phyloP scores from a whole-genome alignment of 805 yeast species.

The Wickerhamiella azymoides region DNA sequence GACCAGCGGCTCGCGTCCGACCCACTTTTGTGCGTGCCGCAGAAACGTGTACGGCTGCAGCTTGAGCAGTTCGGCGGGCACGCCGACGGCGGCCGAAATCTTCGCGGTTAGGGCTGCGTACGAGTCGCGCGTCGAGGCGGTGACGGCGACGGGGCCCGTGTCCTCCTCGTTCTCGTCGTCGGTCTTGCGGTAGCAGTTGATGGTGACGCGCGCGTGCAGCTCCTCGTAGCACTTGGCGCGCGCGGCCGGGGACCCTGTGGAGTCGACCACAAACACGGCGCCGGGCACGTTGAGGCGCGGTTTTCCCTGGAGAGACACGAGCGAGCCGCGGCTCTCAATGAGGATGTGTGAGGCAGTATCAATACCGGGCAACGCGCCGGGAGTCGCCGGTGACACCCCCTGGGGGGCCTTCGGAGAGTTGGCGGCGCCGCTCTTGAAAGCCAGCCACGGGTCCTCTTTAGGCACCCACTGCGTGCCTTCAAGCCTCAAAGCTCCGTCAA shows the following conservation, averaged over 20 bases:
- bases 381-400: background rate
- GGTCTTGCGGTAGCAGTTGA: conserved; percentile 1
- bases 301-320: background rate
- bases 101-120: conserved; percentile 49
- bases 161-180: conserved; percentile 17
- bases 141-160: conserved; percentile 26
- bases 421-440: no score
- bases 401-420: no score
- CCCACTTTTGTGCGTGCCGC: background rate
- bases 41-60: conserved; percentile 33
- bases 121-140: conserved; percentile 51
- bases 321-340: background rate
- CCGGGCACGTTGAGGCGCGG: conserved; percentile 2
- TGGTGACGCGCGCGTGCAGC: conserved; percentile 21
- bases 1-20: background rate
- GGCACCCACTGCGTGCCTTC: conserved; percentile 42
- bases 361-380: background rate
- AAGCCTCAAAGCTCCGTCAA: conserved; percentile 46
- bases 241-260: background rate
- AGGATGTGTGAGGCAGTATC: background rate
- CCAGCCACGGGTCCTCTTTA: background rate
- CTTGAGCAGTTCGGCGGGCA: conserved; percentile 49
- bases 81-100: conserved; percentile 40
- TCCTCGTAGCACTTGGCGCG: conserved; percentile 22
- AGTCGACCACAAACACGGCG: background rate